Evolutionary conservation across 257 asterid species (phyloP).

Genomic region (Forsythia suspensa): DNA sequence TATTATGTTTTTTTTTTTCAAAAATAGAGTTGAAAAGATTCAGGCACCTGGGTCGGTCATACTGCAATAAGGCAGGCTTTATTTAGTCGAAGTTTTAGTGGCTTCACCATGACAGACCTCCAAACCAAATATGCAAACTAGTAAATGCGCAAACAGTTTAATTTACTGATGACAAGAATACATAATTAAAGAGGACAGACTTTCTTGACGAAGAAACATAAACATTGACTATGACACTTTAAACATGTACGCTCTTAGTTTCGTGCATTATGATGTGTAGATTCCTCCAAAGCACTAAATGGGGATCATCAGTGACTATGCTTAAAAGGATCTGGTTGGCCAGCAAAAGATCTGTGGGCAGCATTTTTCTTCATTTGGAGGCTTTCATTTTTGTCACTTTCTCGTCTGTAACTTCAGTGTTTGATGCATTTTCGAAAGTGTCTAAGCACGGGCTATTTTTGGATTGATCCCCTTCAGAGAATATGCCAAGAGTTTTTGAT

Average conservation of each 20-base stretch:
- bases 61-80: neutral
- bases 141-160: neutral
- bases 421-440: conserved; percentile 39
- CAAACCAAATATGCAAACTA: conserved; percentile 5
- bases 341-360: conserved; percentile 19
- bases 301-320: conserved; percentile 17
- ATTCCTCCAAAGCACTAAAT: neutral
- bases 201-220: conserved; percentile 9
- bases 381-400: conserved; percentile 31
- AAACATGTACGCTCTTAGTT: neutral
- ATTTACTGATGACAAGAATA: neutral
- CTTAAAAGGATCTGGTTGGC: conserved; percentile 29
- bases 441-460: conserved; percentile 27
- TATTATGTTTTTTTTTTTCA: too few relatives aligned
- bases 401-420: conserved; percentile 32
- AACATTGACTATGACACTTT: conserved; percentile 4
- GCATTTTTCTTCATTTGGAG: conserved; percentile 28
- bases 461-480: conserved; percentile 33
- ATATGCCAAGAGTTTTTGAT: conserved; percentile 36
- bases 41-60: neutral
- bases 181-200: neutral
- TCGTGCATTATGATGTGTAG: conserved; percentile 1
- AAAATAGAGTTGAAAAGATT: neutral
- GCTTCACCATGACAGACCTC: conserved; percentile 23
- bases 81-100: conserved; percentile 26